phyloP scores from a whole-genome alignment of 345 rosid species.

The Dimocarpus longan region DNA sequence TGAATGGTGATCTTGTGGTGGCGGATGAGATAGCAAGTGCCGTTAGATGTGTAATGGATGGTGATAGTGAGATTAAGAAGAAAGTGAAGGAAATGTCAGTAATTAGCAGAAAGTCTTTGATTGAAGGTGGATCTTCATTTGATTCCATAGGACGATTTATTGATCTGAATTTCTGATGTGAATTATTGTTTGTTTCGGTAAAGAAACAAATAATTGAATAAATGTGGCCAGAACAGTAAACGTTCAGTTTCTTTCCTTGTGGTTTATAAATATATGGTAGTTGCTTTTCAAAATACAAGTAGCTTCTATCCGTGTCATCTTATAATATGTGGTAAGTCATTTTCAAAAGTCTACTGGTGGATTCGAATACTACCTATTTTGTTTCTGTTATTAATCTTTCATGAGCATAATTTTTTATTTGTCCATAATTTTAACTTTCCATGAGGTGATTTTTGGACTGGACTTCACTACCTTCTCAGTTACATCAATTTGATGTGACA shows the following conservation, averaged over 20 bases:
- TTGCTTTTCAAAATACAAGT: neutral
- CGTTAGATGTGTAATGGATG: neutral
- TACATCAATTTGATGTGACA: no score
- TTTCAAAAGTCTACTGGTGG: neutral
- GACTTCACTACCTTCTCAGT: no score
- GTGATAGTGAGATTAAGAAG: neutral
- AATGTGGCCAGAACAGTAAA: constrained; percentile 17
- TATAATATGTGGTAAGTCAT: no score
- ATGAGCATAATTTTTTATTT: no score
- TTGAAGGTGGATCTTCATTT: constrained; percentile 46
- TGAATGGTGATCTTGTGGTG: constrained; percentile 20
- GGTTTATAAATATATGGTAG: no score
- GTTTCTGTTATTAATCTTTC: no score
- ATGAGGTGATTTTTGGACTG: no score
- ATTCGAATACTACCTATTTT: no score
- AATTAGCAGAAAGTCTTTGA: neutral
- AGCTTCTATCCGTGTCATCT: neutral
- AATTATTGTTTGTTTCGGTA: constrained; percentile 32
- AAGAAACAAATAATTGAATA: constrained; percentile 17
- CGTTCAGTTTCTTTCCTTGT: neutral
- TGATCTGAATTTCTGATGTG: constrained; percentile 19
- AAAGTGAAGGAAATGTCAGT: neutral
- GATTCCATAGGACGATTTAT: constrained; percentile 27
- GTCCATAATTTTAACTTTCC: no score
- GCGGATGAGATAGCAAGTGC: constrained; percentile 48